Evolutionary conservation across 2,329 filamentous ascomycete genomes (phyloP).

Genomic region (Beauveria brongniartii): DNA sequence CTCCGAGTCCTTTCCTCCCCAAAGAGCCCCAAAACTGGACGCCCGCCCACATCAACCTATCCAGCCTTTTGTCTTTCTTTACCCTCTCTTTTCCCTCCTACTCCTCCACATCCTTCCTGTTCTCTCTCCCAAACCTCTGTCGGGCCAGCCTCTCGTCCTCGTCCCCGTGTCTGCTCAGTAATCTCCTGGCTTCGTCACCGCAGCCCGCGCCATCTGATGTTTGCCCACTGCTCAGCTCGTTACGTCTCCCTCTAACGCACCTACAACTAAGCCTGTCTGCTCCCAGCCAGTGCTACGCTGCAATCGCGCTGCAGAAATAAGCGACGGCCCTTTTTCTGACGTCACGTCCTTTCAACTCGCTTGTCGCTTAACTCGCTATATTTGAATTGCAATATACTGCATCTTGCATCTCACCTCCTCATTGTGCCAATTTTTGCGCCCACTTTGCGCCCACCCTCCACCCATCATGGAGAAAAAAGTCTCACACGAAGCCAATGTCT

Average conservation of each 20-base stretch:
- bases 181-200: neutral
- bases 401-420: neutral
- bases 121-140: neutral
- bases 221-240: constrained; percentile 6
- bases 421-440: neutral
- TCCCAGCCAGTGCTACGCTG: neutral
- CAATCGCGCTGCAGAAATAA: neutral
- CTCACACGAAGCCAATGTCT: constrained; percentile 8
- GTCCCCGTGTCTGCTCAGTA: neutral
- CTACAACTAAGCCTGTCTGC: neutral
- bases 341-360: neutral
- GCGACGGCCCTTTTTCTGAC: neutral
- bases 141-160: neutral
- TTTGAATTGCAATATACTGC: neutral
- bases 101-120: neutral
- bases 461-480: constrained; percentile 16
- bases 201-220: neutral
- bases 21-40: constrained; percentile 2
- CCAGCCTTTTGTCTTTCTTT: neutral
- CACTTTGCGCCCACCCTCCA: neutral
- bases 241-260: constrained; percentile 7
- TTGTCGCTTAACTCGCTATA: neutral
- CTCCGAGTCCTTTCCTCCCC: neutral
- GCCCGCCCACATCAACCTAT: neutral
- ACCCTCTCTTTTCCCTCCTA: neutral